Base-by-base conservation (phyloP, 257 asterid genomes). In the Eustoma russellianum region DNA sequence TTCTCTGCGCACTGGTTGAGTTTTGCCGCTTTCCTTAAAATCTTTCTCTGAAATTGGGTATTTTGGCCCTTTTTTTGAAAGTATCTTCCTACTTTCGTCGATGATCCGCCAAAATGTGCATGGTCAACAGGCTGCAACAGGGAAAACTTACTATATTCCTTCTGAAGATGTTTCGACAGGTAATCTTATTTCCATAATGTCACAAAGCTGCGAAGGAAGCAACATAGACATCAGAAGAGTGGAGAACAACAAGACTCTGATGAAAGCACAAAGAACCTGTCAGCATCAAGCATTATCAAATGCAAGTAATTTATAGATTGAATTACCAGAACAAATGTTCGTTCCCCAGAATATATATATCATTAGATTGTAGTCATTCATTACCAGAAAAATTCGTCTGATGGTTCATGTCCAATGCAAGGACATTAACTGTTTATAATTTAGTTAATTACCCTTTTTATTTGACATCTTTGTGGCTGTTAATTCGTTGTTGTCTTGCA, bases 1-100 rank as follows among this genome's bases (percentile, higher is more conserved):
- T 58, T 68, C 68, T 74, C 87, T 43, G 65, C 59, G 69, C 83
- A 58, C 33, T 69, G 33, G 57, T 47, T 50, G 81, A 60, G 70
- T 66, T 54, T 52, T 70, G 66, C 66, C 72, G 73, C 47, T 67
- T 79, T 33, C 83, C 85, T 50, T 64, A 68, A 76, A 56, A 80
- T 82, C 49, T 69, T 69, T 70, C 65, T 76, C 80, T 79, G 77
- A 69, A 77, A 87, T 41, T 83, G 85, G 33, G 87, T 73, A 68
- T 62, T 66, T 35, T 85, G 74, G 28, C 55, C 78, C 66, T 59
- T 70, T 24, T 48, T 64, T 84, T 16, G 64, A 72, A 57, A 62
- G 78, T 50, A 48, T 54, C 57, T 77, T 70, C 69, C 68, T 79
- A 55, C 65, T 71, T 62, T 68, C 77, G 67, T 87, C 93, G 94